These are phyloP conservation scores for Chlorella vulgaris DNA, from an alignment of 139 green algal species.

Conservation along the genomic window DNA sequence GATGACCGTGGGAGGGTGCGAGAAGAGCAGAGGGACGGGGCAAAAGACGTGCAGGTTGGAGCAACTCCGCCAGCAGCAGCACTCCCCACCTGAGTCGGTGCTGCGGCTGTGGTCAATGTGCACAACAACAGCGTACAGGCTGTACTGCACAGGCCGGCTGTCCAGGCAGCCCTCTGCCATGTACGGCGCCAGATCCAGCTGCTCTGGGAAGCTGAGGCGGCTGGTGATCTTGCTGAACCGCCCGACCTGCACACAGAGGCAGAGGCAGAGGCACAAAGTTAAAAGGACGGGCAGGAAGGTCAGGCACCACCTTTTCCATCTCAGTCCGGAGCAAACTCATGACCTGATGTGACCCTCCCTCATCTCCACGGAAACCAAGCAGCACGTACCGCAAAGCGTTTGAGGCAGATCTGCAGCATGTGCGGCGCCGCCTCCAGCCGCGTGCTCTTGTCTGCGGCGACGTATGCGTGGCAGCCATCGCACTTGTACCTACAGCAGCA, in stretches of 20 bases:
- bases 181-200: slow-evolving; percentile 51
- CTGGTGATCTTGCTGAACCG: slow-evolving; percentile 27
- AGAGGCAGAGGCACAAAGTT: not conserved
- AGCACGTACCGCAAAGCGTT: slow-evolving; percentile 60
- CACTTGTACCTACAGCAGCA: slow-evolving; percentile 30
- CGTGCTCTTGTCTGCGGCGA: slow-evolving; percentile 37
- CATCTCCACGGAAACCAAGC: too few relatives aligned
- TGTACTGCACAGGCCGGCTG: slow-evolving; percentile 49
- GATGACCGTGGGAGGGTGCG: too few relatives aligned
- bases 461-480: slow-evolving; percentile 47
- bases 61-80: too few relatives aligned
- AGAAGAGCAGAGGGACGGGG: too few relatives aligned
- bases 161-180: slow-evolving; percentile 48
- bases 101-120: slow-evolving; percentile 50
- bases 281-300: too few relatives aligned
- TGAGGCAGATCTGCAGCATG: slow-evolving; percentile 56
- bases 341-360: too few relatives aligned
- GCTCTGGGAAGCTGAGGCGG: slow-evolving; percentile 44
- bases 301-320: too few relatives aligned
- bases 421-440: slow-evolving; percentile 66
- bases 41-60: too few relatives aligned
- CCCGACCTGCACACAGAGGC: not conserved
- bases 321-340: too few relatives aligned
- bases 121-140: slow-evolving; percentile 73
- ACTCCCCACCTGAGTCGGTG: slow-evolving; percentile 18